Conservation (phyloP, 1,284 basidiomycete genomes). For the Heterobasidion parviporum region DNA sequence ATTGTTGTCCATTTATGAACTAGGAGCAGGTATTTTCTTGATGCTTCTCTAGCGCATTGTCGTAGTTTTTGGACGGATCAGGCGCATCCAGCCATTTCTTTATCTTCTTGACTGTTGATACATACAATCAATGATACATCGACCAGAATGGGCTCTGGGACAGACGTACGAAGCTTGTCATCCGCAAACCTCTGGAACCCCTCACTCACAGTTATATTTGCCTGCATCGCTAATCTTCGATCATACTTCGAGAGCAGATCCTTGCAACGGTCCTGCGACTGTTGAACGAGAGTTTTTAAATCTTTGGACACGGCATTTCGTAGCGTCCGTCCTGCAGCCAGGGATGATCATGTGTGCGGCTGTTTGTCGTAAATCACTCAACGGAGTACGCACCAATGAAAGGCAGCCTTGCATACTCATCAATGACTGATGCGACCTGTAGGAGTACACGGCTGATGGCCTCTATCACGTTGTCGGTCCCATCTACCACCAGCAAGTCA, state of each 20-base stretch:
- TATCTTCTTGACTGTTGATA: neutral
- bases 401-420: neutral
- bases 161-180: neutral
- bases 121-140: neutral
- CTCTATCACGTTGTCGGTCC: neutral
- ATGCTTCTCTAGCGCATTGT: neutral
- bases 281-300: neutral
- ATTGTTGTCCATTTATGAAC: neutral
- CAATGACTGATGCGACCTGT: neutral
- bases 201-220: neutral
- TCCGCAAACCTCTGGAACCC: neutral
- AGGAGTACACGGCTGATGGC: neutral
- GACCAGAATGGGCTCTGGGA: neutral
- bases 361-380: neutral
- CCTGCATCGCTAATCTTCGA: neutral
- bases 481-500: neutral
- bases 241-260: neutral
- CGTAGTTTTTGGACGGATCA: neutral
- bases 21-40: neutral
- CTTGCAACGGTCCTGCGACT: neutral
- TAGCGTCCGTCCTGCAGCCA: neutral
- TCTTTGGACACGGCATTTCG: neutral
- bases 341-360: neutral
- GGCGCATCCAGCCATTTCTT: neutral
- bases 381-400: neutral